Evolutionary conservation across 805 yeast genomes (phyloP).

Genomic region (Brettanomyces sp.): DNA sequence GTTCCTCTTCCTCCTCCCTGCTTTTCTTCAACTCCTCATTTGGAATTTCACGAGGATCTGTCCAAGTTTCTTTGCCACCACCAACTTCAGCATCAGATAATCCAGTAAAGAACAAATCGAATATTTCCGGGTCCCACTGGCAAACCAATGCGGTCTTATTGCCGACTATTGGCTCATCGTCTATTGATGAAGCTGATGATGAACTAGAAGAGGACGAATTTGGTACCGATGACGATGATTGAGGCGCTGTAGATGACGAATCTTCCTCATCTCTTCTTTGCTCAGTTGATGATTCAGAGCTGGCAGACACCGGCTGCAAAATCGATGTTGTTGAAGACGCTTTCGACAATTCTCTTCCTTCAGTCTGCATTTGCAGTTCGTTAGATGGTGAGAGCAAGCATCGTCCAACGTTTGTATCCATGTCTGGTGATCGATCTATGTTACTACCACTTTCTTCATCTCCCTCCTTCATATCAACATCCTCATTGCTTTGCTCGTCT

Average conservation of each 20-base stretch:
- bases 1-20: constrained; percentile 23
- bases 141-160: constrained; percentile 42
- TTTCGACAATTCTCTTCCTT: not conserved
- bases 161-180: constrained; percentile 16
- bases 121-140: constrained; percentile 50
- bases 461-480: not conserved
- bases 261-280: too few relatives aligned
- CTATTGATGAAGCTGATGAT: constrained; percentile 7
- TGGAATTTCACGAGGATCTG: constrained; percentile 34
- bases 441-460: not conserved
- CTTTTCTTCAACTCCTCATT: constrained; percentile 48
- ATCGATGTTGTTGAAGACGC: not conserved
- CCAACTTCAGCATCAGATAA: constrained; percentile 31
- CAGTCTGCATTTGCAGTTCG: constrained; percentile 4
- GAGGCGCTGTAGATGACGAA: too few relatives aligned
- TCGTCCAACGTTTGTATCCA: not conserved
- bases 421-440: not conserved
- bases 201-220: not conserved
- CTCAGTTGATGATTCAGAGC: not conserved
- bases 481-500: constrained; percentile 2
- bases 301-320: not conserved
- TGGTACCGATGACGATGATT: not conserved
- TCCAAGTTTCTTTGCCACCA: constrained; percentile 50
- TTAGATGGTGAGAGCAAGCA: not conserved
- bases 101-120: constrained; percentile 44